These are phyloP conservation scores for Hirsutella minnesotensis DNA, from an alignment of 2,329 filamentous ascomycete species.

Conservation along the genomic window DNA sequence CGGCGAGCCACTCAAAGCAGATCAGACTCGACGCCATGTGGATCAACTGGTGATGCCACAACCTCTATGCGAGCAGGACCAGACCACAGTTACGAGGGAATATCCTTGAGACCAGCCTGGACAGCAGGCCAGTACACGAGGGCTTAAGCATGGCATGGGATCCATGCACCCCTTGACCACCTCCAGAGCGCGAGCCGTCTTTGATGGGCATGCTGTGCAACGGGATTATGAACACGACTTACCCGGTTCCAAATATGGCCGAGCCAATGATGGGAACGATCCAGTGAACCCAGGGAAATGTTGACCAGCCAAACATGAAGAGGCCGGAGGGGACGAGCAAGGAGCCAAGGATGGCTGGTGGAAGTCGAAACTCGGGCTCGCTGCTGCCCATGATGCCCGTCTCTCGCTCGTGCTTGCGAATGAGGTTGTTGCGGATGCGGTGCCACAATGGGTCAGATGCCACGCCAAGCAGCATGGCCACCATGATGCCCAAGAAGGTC, in stretches of 20 bases:
- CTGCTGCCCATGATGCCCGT: slow-evolving; percentile 43
- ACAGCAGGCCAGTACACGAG: background rate
- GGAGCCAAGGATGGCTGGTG: slow-evolving; percentile 62
- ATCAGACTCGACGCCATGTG: background rate
- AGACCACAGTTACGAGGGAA: background rate
- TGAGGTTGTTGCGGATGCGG: slow-evolving; percentile 44
- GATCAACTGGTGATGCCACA: background rate
- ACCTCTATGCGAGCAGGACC: background rate
- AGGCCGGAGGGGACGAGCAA: slow-evolving; percentile 68
- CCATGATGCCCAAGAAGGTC: slow-evolving; percentile 59
- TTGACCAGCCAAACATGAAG: slow-evolving; percentile 85
- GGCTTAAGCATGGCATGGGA: background rate
- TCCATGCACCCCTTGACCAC: background rate
- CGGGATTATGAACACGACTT: slow-evolving; percentile 21
- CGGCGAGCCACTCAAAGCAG: background rate
- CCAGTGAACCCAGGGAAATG: slow-evolving; percentile 63
- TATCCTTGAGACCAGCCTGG: background rate
- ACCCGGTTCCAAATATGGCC: slow-evolving; percentile 59
- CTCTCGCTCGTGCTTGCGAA: slow-evolving; percentile 37
- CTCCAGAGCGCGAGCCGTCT: background rate
- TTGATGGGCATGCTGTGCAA: slow-evolving; percentile 4
- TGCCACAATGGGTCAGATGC: slow-evolving; percentile 55
- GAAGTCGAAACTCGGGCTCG: slow-evolving; percentile 80
- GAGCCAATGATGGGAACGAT: slow-evolving; percentile 65
- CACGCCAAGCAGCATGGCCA: slow-evolving; percentile 56